These are phyloP conservation scores for Saturnispora saitoi DNA, from an alignment of 805 yeast genomes.

Conservation along the genomic window DNA sequence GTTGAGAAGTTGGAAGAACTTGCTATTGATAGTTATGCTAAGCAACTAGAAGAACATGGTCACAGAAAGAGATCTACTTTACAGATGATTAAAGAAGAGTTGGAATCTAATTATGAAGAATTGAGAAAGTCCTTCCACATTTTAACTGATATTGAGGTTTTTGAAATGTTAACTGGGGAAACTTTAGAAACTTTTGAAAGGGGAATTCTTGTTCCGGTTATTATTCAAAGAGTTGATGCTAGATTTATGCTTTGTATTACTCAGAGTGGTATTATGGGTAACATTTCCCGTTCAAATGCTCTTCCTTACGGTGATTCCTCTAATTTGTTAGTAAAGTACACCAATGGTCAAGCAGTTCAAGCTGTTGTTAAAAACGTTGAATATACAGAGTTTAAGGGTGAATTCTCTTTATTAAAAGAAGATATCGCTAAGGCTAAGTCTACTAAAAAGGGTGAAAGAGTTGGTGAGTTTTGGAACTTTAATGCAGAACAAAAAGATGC, in stretches of 20 bases:
- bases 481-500: constrained; percentile 63
- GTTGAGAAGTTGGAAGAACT: constrained; percentile 74
- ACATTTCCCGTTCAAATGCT: constrained; percentile 24
- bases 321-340: constrained; percentile 32
- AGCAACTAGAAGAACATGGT: constrained; percentile 73
- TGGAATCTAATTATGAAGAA: constrained; percentile 83
- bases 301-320: constrained; percentile 41
- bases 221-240: constrained; percentile 52
- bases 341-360: constrained; percentile 75
- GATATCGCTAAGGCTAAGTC: constrained; percentile 50
- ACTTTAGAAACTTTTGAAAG: constrained; percentile 55
- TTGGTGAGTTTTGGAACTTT: constrained; percentile 70
- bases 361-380: constrained; percentile 68
- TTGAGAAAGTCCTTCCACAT: constrained; percentile 63
- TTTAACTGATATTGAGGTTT: constrained; percentile 62
- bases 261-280: constrained; percentile 45
- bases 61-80: constrained; percentile 71
- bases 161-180: constrained; percentile 87
- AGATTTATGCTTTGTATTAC: constrained; percentile 34
- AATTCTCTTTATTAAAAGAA: constrained; percentile 57
- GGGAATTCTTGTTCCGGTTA: constrained; percentile 70
- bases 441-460: constrained; percentile 37
- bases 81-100: constrained; percentile 77
- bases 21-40: constrained; percentile 85
- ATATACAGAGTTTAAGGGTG: constrained; percentile 67